A percentile compares a stretch with the other conserved stretches of the same genome.
Conservation (phyloP, 2,329 filamentous ascomycete genomes). For the Beauveria sp. region DNA sequence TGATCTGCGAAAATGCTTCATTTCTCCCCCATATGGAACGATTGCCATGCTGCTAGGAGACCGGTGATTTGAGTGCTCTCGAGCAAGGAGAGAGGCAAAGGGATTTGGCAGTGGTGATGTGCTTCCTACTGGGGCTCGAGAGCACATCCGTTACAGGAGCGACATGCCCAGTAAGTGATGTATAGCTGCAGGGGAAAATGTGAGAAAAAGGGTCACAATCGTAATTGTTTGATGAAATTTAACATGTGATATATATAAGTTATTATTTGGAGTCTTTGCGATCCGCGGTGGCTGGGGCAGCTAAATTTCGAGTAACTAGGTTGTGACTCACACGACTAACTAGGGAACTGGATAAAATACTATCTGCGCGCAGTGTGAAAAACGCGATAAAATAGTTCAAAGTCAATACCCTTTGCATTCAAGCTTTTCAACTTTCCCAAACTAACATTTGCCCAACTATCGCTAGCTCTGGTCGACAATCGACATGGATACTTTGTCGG, state of each 20-base stretch:
- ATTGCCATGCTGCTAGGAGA: slow-evolving; percentile 11
- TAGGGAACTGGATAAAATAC: too few relatives aligned
- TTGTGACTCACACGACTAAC: not conserved
- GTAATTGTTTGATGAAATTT: not conserved
- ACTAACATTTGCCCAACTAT: not conserved
- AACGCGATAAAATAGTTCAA: too few relatives aligned
- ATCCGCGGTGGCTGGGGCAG: not conserved
- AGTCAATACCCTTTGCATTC: too few relatives aligned
- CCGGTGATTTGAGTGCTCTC: slow-evolving; percentile 35
- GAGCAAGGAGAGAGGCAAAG: slow-evolving; percentile 35
- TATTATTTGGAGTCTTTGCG: not conserved
- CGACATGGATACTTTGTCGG: not conserved
- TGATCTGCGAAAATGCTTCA: too few relatives aligned
- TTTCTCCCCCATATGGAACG: too few relatives aligned
- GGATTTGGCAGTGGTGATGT: slow-evolving; percentile 27
- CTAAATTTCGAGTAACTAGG: not conserved
- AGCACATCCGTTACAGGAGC: slow-evolving; percentile 29
- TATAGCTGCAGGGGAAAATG: slow-evolving; percentile 23
- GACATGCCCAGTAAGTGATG: slow-evolving; percentile 39
- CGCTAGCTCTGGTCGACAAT: not conserved
- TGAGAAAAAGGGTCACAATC: not conserved
- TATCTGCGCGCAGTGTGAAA: too few relatives aligned
- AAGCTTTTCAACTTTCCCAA: too few relatives aligned
- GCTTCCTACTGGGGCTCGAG: slow-evolving; percentile 28
- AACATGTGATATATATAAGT: not conserved